A percentile compares a stretch with the other conserved stretches of the same genome.
Conservation (phyloP, 2,329 filamentous ascomycete species). For the Talaromyces sp. region DNA sequence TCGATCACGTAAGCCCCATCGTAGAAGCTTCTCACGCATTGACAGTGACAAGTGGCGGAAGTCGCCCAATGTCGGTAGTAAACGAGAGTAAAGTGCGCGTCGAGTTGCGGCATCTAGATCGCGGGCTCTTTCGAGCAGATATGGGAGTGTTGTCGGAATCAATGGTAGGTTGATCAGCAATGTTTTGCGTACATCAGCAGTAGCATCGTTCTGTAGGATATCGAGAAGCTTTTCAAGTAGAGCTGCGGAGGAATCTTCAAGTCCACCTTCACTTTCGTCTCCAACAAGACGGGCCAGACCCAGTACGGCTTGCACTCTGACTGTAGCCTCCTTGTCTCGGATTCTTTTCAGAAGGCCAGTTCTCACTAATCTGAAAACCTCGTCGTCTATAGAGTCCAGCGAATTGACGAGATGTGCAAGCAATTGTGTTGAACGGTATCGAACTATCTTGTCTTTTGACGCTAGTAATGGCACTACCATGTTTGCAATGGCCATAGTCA, state of each 20-base stretch:
- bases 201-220: conserved; percentile 88
- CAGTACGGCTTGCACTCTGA: conserved; percentile 86
- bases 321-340: conserved; percentile 88
- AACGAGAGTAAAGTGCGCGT: conserved; percentile 77
- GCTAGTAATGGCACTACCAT: conserved; percentile 71
- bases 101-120: conserved; percentile 83
- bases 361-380: conserved; percentile 78
- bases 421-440: conserved; percentile 85
- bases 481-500: conserved; percentile 71
- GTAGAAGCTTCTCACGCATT: conserved; percentile 90
- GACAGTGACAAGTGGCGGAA: conserved; percentile 90
- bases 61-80: conserved; percentile 85
- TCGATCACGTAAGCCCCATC: conserved; percentile 90
- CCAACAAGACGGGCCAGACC: conserved; percentile 82
- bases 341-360: conserved; percentile 78
- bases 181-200: conserved; percentile 85
- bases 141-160: conserved; percentile 75
- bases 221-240: conserved; percentile 80
- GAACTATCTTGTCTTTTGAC: conserved; percentile 87
- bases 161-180: conserved; percentile 89
- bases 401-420: conserved; percentile 90
- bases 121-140: conserved; percentile 82
- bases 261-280: conserved; percentile 65
- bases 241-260: conserved; percentile 64
- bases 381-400: conserved; percentile 86